Conservation (phyloP, 805 yeast species). For the Grigorovia humatica region DNA sequence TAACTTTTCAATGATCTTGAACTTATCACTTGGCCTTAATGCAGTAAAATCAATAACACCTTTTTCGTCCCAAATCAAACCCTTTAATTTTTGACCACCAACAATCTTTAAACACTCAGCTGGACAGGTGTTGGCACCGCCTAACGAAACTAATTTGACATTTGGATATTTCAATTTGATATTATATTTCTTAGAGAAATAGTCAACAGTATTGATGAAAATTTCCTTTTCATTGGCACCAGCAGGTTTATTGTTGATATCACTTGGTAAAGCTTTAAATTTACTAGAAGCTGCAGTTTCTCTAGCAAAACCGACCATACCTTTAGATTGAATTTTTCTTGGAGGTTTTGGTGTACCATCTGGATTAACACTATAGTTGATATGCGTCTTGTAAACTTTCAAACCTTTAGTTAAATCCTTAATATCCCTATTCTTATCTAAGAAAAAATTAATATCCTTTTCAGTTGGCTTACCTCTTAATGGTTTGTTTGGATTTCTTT, state of each 20-base stretch:
- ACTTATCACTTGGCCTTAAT: slow-evolving; percentile 14
- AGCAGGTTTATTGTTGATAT: slow-evolving; percentile 5
- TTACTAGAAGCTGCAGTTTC: slow-evolving; percentile 14
- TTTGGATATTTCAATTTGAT: slow-evolving; percentile 16
- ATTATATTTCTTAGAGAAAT: slow-evolving; percentile 11
- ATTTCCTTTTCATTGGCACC: slow-evolving; percentile 7
- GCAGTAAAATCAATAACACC: slow-evolving; percentile 15
- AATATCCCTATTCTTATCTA: slow-evolving; percentile 11
- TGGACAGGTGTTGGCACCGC: slow-evolving; percentile 14
- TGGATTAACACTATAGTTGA: slow-evolving; percentile 15
- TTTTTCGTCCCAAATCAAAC: slow-evolving; percentile 9
- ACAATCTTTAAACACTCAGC: slow-evolving; percentile 17
- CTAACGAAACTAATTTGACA: slow-evolving; percentile 11
- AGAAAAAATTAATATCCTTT: slow-evolving; percentile 12
- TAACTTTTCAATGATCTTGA: slow-evolving; percentile 10
- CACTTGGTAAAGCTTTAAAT: slow-evolving; percentile 10
- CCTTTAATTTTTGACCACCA: slow-evolving; percentile 19
- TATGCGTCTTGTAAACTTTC: slow-evolving; percentile 15
- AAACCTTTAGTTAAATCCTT: slow-evolving; percentile 12
- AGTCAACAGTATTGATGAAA: slow-evolving; percentile 8
- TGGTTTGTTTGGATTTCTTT: slow-evolving; percentile 1
- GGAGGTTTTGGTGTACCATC: slow-evolving; percentile 16
- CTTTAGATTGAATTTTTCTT: slow-evolving; percentile 10
- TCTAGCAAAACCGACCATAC: slow-evolving; percentile 13
- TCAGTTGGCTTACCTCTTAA: slow-evolving; percentile 4